These are phyloP conservation scores for Rosa rugosa DNA, from an alignment of 306 rosid species.

Conservation along the genomic window DNA sequence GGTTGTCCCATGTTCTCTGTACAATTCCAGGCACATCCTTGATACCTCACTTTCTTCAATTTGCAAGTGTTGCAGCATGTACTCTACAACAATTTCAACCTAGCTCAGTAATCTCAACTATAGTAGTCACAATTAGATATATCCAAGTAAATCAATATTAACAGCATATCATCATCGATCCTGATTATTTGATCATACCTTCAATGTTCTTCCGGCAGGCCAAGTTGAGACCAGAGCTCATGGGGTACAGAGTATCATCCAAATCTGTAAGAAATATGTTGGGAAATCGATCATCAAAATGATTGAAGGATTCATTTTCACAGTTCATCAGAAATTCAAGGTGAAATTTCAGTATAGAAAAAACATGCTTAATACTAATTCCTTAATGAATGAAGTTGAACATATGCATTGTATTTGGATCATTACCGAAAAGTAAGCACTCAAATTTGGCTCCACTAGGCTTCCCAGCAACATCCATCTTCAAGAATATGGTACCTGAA, in stretches of 20 bases:
- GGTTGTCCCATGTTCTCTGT: constrained; percentile 73
- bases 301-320: not conserved
- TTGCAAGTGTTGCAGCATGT: constrained; percentile 59
- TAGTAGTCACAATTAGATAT: not conserved
- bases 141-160: not conserved
- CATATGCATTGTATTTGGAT: not conserved
- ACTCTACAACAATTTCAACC: constrained; percentile 43
- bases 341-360: not conserved
- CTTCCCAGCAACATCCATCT: constrained; percentile 49
- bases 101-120: not conserved
- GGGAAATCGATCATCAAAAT: constrained; percentile 7
- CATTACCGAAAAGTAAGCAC: constrained; percentile 79
- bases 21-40: constrained; percentile 68
- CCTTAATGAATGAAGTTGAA: constrained; percentile 13
- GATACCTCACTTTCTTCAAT: constrained; percentile 74
- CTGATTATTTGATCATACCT: constrained; percentile 36
- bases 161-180: not conserved
- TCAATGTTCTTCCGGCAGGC: constrained; percentile 73
- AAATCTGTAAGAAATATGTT: constrained; percentile 52
- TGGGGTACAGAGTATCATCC: constrained; percentile 89
- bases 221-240: constrained; percentile 70
- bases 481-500: constrained; percentile 14
- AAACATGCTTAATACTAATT: not conserved
- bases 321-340: not conserved
- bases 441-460: constrained; percentile 51